Evolutionary conservation across 2,329 filamentous ascomycete species (phyloP).

Genomic region (Aspergillus amoenus): DNA sequence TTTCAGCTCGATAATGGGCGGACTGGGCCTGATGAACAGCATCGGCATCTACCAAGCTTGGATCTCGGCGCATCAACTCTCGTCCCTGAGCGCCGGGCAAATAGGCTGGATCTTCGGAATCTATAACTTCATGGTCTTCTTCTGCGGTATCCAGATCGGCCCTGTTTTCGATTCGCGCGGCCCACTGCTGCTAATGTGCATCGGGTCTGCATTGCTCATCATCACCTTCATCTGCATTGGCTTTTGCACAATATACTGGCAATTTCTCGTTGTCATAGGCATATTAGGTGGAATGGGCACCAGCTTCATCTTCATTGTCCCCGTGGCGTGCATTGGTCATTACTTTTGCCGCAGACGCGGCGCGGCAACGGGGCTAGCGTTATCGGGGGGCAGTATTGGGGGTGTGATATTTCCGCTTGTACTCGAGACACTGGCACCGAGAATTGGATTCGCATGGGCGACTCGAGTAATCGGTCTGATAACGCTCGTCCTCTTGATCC

Average conservation of each 20-base stretch:
- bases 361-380: conserved; percentile 28
- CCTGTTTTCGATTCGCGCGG: conserved; percentile 33
- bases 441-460: not conserved
- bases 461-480: not conserved
- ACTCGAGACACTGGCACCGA: not conserved
- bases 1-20: conserved; percentile 30
- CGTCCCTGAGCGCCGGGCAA: conserved; percentile 5
- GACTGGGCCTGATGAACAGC: conserved; percentile 32
- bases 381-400: conserved; percentile 32
- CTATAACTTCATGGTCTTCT: conserved; percentile 28
- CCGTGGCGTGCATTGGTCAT: conserved; percentile 24
- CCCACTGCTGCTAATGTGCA: conserved; percentile 22
- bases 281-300: conserved; percentile 40
- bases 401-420: not conserved
- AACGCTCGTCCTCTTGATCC: not conserved
- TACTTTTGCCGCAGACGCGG: conserved; percentile 35
- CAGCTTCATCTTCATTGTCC: conserved; percentile 39
- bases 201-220: conserved; percentile 19
- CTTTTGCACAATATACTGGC: conserved; percentile 37
- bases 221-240: conserved; percentile 12
- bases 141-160: conserved; percentile 30
- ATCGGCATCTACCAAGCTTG: conserved; percentile 25
- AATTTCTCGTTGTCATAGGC: conserved; percentile 26
- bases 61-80: conserved; percentile 17
- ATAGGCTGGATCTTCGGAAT: conserved; percentile 33